Base-by-base conservation (phyloP, 768 basidiomycete species). In the Mrakia blollopis region DNA sequence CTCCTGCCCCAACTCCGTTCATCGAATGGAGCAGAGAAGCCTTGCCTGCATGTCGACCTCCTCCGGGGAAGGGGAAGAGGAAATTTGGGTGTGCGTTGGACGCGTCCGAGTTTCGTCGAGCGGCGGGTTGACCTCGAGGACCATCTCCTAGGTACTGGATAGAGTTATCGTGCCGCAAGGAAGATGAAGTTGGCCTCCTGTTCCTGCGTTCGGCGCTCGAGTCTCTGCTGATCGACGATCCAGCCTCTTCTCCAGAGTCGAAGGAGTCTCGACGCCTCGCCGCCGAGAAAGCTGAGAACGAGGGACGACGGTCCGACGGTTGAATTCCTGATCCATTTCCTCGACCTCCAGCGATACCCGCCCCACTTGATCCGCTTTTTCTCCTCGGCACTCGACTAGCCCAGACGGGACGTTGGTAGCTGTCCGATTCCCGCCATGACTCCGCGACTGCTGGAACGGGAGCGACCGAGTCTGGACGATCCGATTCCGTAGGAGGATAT, bases 321-420 rank as follows among this genome's bases (percentile, higher is more conserved):
- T n/a, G 39, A 2, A 23, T 35, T 50, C 52, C 54, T 35, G 32
- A 7, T 39, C 13, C 65, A 10, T 3, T 10, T n/a, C 21, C 25
- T 23, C 65, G 18, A 2, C 63, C 63, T 8, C 65, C 65, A 39
- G 65, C 65, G 9, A 39, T 44, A 1, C 39, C 39, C 9, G 65
- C 13, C 8, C 35, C 35, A 39, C 35, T 68, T 2, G 65, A 13
- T 23, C 44, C 65, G 18, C 39, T 44, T 13, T 21, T 39, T 68
- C 65, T 35, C 39, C 65, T 68, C 65, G 62, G 37, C 72, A 61
- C 63, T 37, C 72, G 72, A 28, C 57, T 30, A 3, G 60, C 47
- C 73, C 73, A 74, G 21, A 67, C 63, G n/a, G 73, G 73, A 62
- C 61, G 47, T 7, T 67, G 39, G 47, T 74, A 74, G 41, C 50